Evolutionary conservation across 495 filamentous ascomycete species (phyloP), one percentile per base, ranked within the genome.

Genomic region (Neurospora africana): DNA sequence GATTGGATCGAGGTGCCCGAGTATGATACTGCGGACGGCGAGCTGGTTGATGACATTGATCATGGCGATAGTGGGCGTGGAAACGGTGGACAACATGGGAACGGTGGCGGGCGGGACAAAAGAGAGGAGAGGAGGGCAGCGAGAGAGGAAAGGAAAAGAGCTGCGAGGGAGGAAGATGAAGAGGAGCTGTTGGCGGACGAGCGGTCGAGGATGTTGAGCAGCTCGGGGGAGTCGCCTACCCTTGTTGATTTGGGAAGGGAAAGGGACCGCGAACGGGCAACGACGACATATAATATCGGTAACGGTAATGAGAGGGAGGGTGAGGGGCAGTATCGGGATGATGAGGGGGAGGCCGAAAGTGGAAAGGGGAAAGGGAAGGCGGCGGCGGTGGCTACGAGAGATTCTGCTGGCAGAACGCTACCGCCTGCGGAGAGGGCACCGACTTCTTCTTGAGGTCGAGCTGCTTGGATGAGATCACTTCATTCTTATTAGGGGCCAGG

Each of bases 1-100:
- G 91, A 93, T 76, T 94, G 92, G 92, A 88, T 93, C 70, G 88
- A 89, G 47, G 87, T 91, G 17, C 91, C 91, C 2, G 92, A 93
- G 72, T 87, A 87, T 74, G 90, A 92, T 33, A 89, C 88, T 10
- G 88, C 88, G 4, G 90, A 91, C 67, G 91, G 90, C 68, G 89
- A 89, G 78, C 78, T 92, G 72, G 71, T 93, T 71, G 86, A 86
- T 30, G 89, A 89, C 53, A 84, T 87, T 2, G 85, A 87, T 4
- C 53, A 30, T 61, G 53, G 53, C 13, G 23, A 15, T 61, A 61
- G 27, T 19, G 53, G 53, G 23, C 44, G 44, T 10, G 44, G 44
- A 53, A 13, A 53, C 10, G 10, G 44, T 27, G 44, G 21, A 23
- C 47, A 39, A 33, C 53, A 30, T 27, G 53, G 53, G 7, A 27